A percentile compares a stretch with the other conserved stretches of the same genome.
These are phyloP conservation scores for Trametes gibbosa DNA, from an alignment of 768 basidiomycete species.

Conservation along the genomic window DNA sequence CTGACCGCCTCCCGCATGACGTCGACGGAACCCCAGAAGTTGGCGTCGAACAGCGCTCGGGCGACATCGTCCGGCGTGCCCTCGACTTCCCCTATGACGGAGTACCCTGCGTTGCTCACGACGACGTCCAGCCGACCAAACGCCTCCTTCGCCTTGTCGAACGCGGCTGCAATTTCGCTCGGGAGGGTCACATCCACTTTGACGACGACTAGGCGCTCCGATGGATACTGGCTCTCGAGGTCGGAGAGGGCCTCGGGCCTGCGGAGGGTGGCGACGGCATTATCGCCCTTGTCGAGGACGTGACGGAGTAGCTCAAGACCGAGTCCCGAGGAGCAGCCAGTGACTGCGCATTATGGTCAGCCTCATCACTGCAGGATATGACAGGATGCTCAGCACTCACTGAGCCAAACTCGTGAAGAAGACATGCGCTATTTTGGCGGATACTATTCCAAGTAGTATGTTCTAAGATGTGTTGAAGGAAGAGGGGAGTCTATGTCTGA, in stretches of 20 bases:
- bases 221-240: constrained; percentile 28
- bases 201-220: constrained; percentile 36
- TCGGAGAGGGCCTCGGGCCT: constrained; percentile 35
- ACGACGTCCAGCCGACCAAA: constrained; percentile 47
- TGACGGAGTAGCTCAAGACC: constrained; percentile 35
- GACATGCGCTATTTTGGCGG: background rate
- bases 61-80: constrained; percentile 31
- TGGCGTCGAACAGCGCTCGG: constrained; percentile 37
- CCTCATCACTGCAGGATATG: no score
- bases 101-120: constrained; percentile 41
- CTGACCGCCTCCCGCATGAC: constrained; percentile 24
- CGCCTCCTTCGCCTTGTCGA: constrained; percentile 30
- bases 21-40: constrained; percentile 25
- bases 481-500: no score
- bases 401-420: constrained; percentile 16
- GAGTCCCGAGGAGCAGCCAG: constrained; percentile 40
- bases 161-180: constrained; percentile 34
- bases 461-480: background rate
- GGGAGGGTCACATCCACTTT: constrained; percentile 38
- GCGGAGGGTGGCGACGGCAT: constrained; percentile 42
- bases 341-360: constrained; percentile 29
- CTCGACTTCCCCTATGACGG: constrained; percentile 37
- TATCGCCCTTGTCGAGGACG: constrained; percentile 38
- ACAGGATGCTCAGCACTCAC: constrained; percentile 8
- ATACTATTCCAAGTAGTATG: background rate